phyloP scores from a whole-genome alignment of 345 rosid genomes.

The Microcos paniculata region DNA sequence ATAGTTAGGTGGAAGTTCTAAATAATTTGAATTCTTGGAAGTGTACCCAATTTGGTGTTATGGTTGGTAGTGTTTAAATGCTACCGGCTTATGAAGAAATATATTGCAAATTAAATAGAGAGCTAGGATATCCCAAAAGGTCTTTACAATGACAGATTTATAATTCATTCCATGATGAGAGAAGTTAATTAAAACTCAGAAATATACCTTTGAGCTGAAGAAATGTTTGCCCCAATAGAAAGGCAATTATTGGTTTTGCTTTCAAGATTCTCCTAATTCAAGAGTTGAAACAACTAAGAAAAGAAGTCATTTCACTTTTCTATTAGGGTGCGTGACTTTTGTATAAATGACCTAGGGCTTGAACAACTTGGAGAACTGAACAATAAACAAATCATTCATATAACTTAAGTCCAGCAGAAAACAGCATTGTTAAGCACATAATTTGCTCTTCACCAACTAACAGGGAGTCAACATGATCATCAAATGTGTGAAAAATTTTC shows the following conservation, averaged over 20 bases:
- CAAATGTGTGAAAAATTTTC: not conserved
- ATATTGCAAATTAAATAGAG: not conserved
- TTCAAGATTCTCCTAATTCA: not conserved
- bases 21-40: not conserved
- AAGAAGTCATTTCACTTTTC: not conserved
- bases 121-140: too few relatives aligned
- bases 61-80: not conserved
- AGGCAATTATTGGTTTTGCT: too few relatives aligned
- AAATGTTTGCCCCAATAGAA: not conserved
- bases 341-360: not conserved
- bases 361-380: not conserved
- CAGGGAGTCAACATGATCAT: not conserved
- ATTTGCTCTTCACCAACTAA: not conserved
- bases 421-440: not conserved
- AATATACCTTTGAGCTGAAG: not conserved
- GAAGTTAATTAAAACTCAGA: not conserved
- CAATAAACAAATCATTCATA: not conserved
- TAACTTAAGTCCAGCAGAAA: not conserved
- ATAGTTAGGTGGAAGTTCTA: not conserved
- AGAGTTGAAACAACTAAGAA: not conserved
- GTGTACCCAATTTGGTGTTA: not conserved
- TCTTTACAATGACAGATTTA: too few relatives aligned
- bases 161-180: not conserved
- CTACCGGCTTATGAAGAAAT: not conserved
- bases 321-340: not conserved